These are phyloP conservation scores for Angomonas ambiguus DNA, from an alignment of 208 protist genomes.

Conservation along the genomic window DNA sequence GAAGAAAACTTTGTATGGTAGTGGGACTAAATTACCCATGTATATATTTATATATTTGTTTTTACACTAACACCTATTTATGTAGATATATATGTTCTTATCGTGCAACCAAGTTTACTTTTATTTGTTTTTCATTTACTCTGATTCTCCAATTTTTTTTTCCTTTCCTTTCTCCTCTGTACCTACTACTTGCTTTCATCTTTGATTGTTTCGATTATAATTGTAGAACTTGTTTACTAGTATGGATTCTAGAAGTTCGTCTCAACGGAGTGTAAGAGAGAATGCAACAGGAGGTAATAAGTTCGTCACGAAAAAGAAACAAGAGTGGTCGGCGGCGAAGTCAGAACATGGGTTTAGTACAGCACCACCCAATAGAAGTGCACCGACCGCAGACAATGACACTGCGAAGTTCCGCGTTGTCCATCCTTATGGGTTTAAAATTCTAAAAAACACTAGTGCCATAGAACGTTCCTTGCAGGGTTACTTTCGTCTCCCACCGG, in stretches of 20 bases:
- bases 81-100: neutral
- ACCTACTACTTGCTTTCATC: slow-evolving; percentile 5
- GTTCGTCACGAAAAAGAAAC: neutral
- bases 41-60: neutral
- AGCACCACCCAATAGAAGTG: neutral
- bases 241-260: too few relatives aligned
- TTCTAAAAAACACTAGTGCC: slow-evolving; percentile 65
- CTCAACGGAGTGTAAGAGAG: too few relatives aligned
- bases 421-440: slow-evolving; percentile 84
- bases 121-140: neutral
- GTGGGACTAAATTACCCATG: neutral
- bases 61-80: neutral
- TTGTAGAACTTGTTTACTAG: too few relatives aligned
- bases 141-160: neutral
- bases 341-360: neutral
- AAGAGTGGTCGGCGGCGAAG: slow-evolving; percentile 1
- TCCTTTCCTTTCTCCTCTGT: slow-evolving; percentile 5
- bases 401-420: slow-evolving; percentile 27
- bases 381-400: neutral
- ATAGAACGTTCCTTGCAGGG: slow-evolving; percentile 75
- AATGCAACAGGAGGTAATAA: too few relatives aligned
- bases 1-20: too few relatives aligned
- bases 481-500: slow-evolving; percentile 86
- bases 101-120: slow-evolving; percentile 4
- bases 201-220: too few relatives aligned